phyloP scores from a whole-genome alignment of 208 protist species.

The Leishmania gerbilli region DNA sequence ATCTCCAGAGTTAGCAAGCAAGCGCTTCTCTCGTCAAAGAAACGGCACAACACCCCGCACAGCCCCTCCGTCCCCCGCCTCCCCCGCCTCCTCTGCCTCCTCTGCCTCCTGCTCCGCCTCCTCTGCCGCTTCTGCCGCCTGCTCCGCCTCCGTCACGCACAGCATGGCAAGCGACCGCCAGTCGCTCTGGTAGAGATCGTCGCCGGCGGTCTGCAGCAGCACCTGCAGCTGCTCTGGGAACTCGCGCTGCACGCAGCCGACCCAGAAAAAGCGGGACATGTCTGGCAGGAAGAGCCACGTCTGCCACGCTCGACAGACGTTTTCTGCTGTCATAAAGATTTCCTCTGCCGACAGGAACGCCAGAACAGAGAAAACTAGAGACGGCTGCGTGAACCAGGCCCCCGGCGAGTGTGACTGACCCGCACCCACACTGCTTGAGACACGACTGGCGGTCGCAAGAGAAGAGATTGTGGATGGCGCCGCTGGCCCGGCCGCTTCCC shows the following conservation, averaged over 20 bases:
- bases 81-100: slow-evolving; percentile 1
- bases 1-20: background rate
- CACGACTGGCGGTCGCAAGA: background rate
- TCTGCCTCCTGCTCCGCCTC: slow-evolving; percentile 1
- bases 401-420: background rate
- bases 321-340: slow-evolving; percentile 54
- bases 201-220: slow-evolving; percentile 42
- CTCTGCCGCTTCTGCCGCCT: slow-evolving; percentile 4
- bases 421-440: too few relatives aligned
- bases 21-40: background rate
- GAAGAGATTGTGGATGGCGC: background rate
- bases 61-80: background rate
- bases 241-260: slow-evolving; percentile 74
- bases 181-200: slow-evolving; percentile 51
- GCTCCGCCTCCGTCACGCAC: slow-evolving; percentile 45
- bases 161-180: slow-evolving; percentile 82
- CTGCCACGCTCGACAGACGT: slow-evolving; percentile 68
- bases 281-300: slow-evolving; percentile 53
- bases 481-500: slow-evolving; percentile 6
- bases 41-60: background rate
- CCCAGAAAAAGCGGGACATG: slow-evolving; percentile 68
- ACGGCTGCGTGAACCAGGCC: slow-evolving; percentile 26
- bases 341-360: slow-evolving; percentile 65
- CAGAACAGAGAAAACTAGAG: slow-evolving; percentile 60
- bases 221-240: slow-evolving; percentile 47